Evolutionary conservation across 2,329 filamentous ascomycete genomes (phyloP).

Genomic region (Atkinsonella hypoxylon): DNA sequence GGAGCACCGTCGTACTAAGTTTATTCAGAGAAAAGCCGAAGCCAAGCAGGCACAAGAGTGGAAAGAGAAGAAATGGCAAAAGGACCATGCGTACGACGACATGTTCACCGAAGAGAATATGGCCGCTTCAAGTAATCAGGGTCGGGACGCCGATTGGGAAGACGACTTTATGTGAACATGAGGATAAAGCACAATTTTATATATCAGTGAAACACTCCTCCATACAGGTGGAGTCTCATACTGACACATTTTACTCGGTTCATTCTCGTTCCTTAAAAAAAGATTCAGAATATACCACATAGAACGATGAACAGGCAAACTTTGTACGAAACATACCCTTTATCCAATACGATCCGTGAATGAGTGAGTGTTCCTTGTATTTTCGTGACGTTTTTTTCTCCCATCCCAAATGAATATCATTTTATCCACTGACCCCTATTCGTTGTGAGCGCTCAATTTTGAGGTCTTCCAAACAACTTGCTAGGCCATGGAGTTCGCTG

Average conservation of each 20-base stretch:
- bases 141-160: constrained; percentile 63
- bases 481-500: constrained; percentile 16
- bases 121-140: constrained; percentile 70
- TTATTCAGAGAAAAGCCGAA: constrained; percentile 62
- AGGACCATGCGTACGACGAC: constrained; percentile 96
- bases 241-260: no score
- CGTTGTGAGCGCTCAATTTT: constrained; percentile 18
- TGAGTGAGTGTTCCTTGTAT: neutral
- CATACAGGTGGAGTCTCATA: neutral
- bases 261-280: no score
- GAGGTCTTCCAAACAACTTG: constrained; percentile 21
- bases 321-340: no score
- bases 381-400: neutral
- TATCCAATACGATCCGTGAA: neutral
- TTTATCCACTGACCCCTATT: constrained; percentile 18
- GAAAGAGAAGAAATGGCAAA: constrained; percentile 83
- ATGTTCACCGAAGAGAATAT: constrained; percentile 76
- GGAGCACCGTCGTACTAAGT: neutral
- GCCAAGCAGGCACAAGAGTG: constrained; percentile 62
- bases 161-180: constrained; percentile 78
- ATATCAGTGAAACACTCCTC: neutral
- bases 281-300: no score
- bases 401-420: neutral
- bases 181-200: neutral
- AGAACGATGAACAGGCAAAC: no score